These are phyloP conservation scores for Backusella circina DNA, from an alignment of 192 early-diverging fungal genomes.

Conservation along the genomic window DNA sequence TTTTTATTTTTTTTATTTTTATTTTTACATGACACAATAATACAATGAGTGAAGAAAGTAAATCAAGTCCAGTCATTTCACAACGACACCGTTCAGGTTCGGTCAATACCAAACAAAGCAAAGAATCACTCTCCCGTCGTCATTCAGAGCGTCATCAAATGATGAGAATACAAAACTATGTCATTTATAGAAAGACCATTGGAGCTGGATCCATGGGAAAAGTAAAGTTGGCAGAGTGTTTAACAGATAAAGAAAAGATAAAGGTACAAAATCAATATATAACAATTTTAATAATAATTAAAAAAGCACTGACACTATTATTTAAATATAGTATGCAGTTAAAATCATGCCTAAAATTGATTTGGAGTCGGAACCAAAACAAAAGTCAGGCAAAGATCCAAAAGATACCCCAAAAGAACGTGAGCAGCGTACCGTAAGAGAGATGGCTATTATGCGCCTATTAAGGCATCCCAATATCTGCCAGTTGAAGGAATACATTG, in stretches of 20 bases:
- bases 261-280: slow-evolving; percentile 1
- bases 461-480: slow-evolving; percentile 85
- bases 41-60: neutral
- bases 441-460: slow-evolving; percentile 69
- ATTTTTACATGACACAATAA: neutral
- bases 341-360: slow-evolving; percentile 56
- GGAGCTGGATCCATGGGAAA: slow-evolving; percentile 36
- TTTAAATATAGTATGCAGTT: slow-evolving; percentile 47
- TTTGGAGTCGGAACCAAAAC: neutral
- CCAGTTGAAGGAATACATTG: slow-evolving; percentile 66
- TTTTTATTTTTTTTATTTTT: neutral
- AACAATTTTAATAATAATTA: neutral
- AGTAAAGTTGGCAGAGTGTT: slow-evolving; percentile 32
- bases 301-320: neutral
- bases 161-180: slow-evolving; percentile 29
- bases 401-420: slow-evolving; percentile 31
- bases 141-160: slow-evolving; percentile 19
- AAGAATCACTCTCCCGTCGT: neutral
- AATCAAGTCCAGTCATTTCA: neutral
- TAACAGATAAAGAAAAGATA: slow-evolving; percentile 21
- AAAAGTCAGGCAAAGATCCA: slow-evolving; percentile 23
- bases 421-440: slow-evolving; percentile 68
- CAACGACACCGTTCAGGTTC: neutral
- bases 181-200: slow-evolving; percentile 29
- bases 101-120: neutral